These are phyloP conservation scores for Staphylotrichum longicolle DNA, from an alignment of 495 filamentous ascomycete species.

Conservation along the genomic window DNA sequence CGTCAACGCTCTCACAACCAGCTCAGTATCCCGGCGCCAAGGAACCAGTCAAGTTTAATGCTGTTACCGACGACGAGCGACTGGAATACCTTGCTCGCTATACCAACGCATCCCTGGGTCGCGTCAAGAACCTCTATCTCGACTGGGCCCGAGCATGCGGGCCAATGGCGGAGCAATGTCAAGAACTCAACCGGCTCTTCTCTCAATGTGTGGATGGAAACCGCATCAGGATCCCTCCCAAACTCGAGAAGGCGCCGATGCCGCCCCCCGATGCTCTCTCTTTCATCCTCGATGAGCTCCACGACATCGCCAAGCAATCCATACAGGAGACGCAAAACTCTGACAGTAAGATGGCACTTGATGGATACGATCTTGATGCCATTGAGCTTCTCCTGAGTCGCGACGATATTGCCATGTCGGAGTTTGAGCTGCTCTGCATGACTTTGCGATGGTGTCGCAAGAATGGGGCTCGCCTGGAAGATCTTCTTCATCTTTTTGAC, in stretches of 20 bases:
- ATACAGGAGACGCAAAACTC: too few species aligned
- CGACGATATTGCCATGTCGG: slow-evolving; percentile 44
- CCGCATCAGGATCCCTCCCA: slow-evolving; percentile 44
- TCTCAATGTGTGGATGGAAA: slow-evolving; percentile 54
- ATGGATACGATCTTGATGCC: slow-evolving; percentile 35
- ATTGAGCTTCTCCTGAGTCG: slow-evolving; percentile 44
- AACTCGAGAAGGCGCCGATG: slow-evolving; percentile 42
- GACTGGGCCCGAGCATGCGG: slow-evolving; percentile 50
- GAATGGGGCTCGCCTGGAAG: slow-evolving; percentile 33
- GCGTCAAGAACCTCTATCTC: slow-evolving; percentile 51
- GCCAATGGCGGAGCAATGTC: slow-evolving; percentile 48
- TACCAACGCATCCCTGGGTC: slow-evolving; percentile 47
- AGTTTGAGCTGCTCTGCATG: slow-evolving; percentile 50
- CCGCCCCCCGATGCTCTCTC: slow-evolving; percentile 24
- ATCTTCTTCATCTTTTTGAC: slow-evolving; percentile 45
- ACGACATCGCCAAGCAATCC: slow-evolving; percentile 33
- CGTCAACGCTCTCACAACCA: slow-evolving; percentile 41
- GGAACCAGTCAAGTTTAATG: slow-evolving; percentile 43
- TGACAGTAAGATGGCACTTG: not conserved
- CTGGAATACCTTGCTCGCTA: slow-evolving; percentile 51
- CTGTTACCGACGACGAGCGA: slow-evolving; percentile 48
- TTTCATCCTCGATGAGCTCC: slow-evolving; percentile 51
- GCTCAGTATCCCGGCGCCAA: slow-evolving; percentile 48
- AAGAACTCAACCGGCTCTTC: slow-evolving; percentile 54
- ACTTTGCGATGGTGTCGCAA: slow-evolving; percentile 42